Base-by-base conservation (phyloP, 352 stramenopile genomes). In the Globisporangium acanthophoron region DNA sequence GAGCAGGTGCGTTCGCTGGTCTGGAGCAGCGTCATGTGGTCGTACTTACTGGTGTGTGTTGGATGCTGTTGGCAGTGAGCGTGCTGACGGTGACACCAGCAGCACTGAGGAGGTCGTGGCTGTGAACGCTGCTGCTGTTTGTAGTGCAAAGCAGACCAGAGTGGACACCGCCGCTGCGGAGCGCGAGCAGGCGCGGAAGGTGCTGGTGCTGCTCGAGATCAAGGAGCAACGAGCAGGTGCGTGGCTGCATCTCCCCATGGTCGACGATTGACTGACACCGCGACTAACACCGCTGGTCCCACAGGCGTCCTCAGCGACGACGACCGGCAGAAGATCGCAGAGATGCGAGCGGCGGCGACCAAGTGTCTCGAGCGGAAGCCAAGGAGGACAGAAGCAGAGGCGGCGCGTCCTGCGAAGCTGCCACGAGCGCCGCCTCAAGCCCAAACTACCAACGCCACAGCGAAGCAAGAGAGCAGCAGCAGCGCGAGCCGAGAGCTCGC, bases 191-290 rank as follows among this genome's bases (percentile, higher is more conserved):
- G 67, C 67, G 6, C 50, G 56, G 9, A 74, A 64, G 57, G 39
- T 71, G n/a, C 35, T 74, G 9, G 33, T 67, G 1, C 20, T 62
- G 41, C 43, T 74, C 2, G 59, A 65, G 1, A 52, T 74, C 15
- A 61, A 50, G 3, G 45, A 61, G 41, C 49, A 43, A 24, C 37
- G 64, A 44, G 41, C 29, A 40, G 51, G 67, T 74, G 33, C n/a
- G 58, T 52, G 18, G 41, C 8, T n/a, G 2, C 6, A 3, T 21
- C 27, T 44, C 0, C 24, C 1, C 24, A 27, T 27, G 24, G 24
- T 27, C 24, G 24, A 27, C 24, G 24, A 27, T 39, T 52, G 11
- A 9, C 43, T 33, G 18, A 20, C n/a, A 13, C 12, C 20, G 4
- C 33, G 4, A 21, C 5, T 43, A 6, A 13, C 27, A 1, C n/a